These are phyloP conservation scores for Alectoria sarmentosa DNA, from an alignment of 495 filamentous ascomycete species.

Conservation along the genomic window DNA sequence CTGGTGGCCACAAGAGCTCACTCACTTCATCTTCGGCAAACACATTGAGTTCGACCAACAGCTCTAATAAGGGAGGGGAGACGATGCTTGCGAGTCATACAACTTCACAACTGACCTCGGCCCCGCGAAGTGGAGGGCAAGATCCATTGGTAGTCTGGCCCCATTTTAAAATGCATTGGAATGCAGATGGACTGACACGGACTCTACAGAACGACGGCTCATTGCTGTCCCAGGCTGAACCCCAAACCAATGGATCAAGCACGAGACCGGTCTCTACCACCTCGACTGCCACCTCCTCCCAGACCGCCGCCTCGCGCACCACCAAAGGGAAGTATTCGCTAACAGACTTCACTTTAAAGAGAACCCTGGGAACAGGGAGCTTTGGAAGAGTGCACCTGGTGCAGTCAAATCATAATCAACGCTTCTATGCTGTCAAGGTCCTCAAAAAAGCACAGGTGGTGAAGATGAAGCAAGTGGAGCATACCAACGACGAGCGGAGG, in stretches of 20 bases:
- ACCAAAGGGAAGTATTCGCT: slow-evolving; percentile 99
- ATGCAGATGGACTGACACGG: slow-evolving; percentile 12
- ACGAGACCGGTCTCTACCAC: slow-evolving; percentile 17
- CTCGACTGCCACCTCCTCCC: slow-evolving; percentile 7
- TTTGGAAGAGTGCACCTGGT: slow-evolving; percentile 95
- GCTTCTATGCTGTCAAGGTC: slow-evolving; percentile 97
- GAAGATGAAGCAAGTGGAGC: slow-evolving; percentile 99
- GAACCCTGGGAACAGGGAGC: slow-evolving; percentile 92
- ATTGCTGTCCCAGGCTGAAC: slow-evolving; percentile 26
- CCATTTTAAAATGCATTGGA: slow-evolving; percentile 21
- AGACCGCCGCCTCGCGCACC: slow-evolving; percentile 40
- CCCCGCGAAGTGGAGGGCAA: slow-evolving; percentile 21
- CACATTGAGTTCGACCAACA: slow-evolving; percentile 30
- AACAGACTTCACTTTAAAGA: slow-evolving; percentile 75
- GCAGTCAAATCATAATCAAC: slow-evolving; percentile 92
- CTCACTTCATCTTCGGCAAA: slow-evolving; percentile 35
- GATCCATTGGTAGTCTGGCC: slow-evolving; percentile 37
- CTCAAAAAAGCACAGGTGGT: slow-evolving; percentile 97
- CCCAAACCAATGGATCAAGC: slow-evolving; percentile 28
- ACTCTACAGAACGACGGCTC: slow-evolving; percentile 33
- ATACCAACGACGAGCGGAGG: slow-evolving; percentile 93
- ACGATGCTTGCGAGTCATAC: slow-evolving; percentile 22
- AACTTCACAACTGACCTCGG: slow-evolving; percentile 24
- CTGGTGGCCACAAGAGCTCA: slow-evolving; percentile 31
- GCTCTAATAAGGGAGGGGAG: slow-evolving; percentile 26